A percentile compares a stretch with the other conserved stretches of the same genome.
Conservation (phyloP, 2,329 filamentous ascomycete genomes). For the Bertia moriformis region DNA sequence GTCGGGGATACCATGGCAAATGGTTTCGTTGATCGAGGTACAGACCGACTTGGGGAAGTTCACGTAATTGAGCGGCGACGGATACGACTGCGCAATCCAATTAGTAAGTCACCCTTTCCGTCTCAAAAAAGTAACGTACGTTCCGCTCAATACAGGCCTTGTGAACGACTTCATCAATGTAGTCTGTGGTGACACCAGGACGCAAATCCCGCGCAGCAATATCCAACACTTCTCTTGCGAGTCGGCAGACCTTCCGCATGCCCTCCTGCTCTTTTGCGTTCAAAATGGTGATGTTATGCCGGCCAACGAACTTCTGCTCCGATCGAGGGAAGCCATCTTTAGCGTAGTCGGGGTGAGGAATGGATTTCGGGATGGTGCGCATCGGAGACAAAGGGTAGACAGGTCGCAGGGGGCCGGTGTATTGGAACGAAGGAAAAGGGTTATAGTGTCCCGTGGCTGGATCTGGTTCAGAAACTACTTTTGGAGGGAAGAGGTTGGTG, state of each 20-base stretch:
- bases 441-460: conserved; percentile 53
- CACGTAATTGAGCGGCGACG: conserved; percentile 55
- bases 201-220: conserved; percentile 44
- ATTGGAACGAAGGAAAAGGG: conserved; percentile 49
- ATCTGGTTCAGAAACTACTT: conserved; percentile 50
- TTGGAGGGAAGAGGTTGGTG: conserved; percentile 35
- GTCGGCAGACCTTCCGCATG: conserved; percentile 53
- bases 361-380: conserved; percentile 37
- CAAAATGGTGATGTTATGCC: conserved; percentile 24
- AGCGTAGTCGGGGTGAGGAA: conserved; percentile 49
- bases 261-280: conserved; percentile 15
- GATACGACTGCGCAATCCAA: conserved; percentile 40
- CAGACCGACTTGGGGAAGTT: conserved; percentile 59
- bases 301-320: conserved; percentile 19
- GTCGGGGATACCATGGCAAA: conserved; percentile 59
- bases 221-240: conserved; percentile 52
- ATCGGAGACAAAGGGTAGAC: conserved; percentile 42
- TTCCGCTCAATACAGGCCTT: conserved; percentile 54
- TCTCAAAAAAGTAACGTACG: conserved; percentile 25
- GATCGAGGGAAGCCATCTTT: conserved; percentile 48
- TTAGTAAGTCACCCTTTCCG: conserved; percentile 1
- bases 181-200: conserved; percentile 54
- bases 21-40: conserved; percentile 55
- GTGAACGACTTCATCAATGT: conserved; percentile 55
- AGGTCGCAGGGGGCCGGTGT: conserved; percentile 43